Base-by-base conservation (phyloP, 2,329 filamentous ascomycete species). In the Meredithiella fracta region DNA sequence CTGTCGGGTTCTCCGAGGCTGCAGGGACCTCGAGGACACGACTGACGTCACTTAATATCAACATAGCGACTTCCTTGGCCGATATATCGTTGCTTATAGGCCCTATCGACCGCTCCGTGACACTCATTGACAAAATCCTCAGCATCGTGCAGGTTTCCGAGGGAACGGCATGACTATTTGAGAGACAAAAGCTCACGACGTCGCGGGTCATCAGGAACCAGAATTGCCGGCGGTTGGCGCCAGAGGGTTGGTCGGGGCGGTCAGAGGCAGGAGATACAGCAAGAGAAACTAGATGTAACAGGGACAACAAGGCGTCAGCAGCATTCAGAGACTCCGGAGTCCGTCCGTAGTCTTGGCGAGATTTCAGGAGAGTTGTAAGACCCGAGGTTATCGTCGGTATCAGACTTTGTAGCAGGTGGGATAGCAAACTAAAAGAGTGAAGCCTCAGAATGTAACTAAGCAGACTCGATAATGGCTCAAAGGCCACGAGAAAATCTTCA, bases 191-290 rank as follows among this genome's bases (percentile, higher is more conserved):
- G 11, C 86, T 68, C 8, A 84, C 75, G 60, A 85, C 81, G 47
- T 85, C 78, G 23, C 80, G 75, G 2, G 82, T 76, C 59, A 89
- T 78, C 38, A 73, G 68, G 59, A 72, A 75, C 86, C 86, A 92
- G 62, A 89, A 85, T 37, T 71, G 67, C 0, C 64, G 63, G 17
- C 69, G 67, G 8, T 55, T 55, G 11, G 38, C 62, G 29, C 64
- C 54, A 22, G 64, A n/a, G 1, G 51, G 31, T 7, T 50, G 64
- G 20, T 61, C 58, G 1, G 68, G 65, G 2, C 63, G 63, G 49
- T 64, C 66, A 25, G 53, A 65, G 29, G 65, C 3, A 2, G 68
- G 68, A n/a, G 72, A 70, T 60, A 82, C 85, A 31, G 76, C 79
- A 7, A 80, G 70, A 3, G 82, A 79, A 3, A 79, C 70, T 1